Percentiles rank a stretch among this genome's conserved stretches.
These are phyloP conservation scores for Volvox carteri DNA, from an alignment of 163 green algal genomes.

Conservation along the genomic window DNA sequence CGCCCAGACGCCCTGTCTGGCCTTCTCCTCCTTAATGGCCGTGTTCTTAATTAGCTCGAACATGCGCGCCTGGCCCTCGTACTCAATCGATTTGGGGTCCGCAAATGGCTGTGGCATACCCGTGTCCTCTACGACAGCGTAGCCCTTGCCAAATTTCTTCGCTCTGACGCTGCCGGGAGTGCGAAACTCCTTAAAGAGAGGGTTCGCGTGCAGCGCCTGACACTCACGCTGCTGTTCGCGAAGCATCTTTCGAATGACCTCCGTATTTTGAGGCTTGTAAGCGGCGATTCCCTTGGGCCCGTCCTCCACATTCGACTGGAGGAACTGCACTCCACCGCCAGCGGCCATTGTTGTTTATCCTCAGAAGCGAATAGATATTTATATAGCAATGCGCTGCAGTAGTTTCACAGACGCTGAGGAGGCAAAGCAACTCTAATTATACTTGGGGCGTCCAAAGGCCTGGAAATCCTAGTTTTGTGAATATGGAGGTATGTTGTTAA, in stretches of 20 bases:
- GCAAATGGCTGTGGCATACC: constrained; percentile 51
- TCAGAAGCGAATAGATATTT: neutral
- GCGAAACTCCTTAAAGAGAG: constrained; percentile 73
- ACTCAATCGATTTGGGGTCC: constrained; percentile 66
- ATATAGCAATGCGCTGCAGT: too few species aligned
- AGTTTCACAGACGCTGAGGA: too few species aligned
- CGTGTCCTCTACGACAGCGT: constrained; percentile 26
- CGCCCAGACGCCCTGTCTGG: constrained; percentile 70
- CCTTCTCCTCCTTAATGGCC: constrained; percentile 59
- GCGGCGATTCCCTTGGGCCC: constrained; percentile 26
- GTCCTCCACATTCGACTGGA: constrained; percentile 52
- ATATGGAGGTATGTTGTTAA: neutral
- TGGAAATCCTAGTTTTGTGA: neutral
- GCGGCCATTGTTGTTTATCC: constrained; percentile 16
- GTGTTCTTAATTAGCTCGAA: constrained; percentile 68
- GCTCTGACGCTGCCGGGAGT: constrained; percentile 19
- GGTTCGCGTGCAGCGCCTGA: constrained; percentile 66
- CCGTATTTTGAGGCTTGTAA: constrained; percentile 54
- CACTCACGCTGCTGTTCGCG: constrained; percentile 73
- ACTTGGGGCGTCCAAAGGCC: neutral
- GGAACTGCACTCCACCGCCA: constrained; percentile 44
- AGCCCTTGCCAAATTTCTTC: constrained; percentile 66
- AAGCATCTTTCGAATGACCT: constrained; percentile 71
- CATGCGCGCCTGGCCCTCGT: constrained; percentile 73
- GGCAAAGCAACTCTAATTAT: too few species aligned